Conservation (phyloP, 148 eudicot genomes). For the Limonium bicolor region DNA sequence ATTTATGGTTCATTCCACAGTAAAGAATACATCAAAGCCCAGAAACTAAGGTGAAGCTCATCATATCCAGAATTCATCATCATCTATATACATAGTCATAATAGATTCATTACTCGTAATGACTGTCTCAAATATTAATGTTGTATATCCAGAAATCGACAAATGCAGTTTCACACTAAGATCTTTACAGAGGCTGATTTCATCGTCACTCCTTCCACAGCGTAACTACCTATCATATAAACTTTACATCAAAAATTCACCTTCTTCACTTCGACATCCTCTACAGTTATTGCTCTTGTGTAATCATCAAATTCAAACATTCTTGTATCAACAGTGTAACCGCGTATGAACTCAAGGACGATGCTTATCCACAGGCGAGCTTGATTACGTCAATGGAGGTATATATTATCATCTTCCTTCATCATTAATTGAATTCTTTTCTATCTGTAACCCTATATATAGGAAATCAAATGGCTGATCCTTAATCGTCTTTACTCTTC, state of each 20-base stretch:
- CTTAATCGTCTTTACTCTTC: too few relatives aligned
- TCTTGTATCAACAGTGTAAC: slow-evolving; percentile 48
- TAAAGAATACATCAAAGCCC: slow-evolving; percentile 86
- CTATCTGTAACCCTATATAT: not conserved
- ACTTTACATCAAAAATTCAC: too few relatives aligned
- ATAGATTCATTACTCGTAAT: too few relatives aligned
- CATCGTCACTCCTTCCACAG: slow-evolving; percentile 79
- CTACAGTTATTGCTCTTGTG: too few relatives aligned
- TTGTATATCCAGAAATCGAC: slow-evolving; percentile 56
- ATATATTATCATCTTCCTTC: not conserved
- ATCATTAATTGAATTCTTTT: not conserved
- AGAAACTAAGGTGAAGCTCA: slow-evolving; percentile 68
- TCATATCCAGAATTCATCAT: not conserved
- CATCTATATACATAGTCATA: too few relatives aligned
- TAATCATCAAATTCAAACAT: too few relatives aligned
- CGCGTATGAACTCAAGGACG: slow-evolving; percentile 52
- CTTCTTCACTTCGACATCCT: too few relatives aligned
- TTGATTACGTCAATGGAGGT: slow-evolving; percentile 94
- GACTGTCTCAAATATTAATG: too few relatives aligned
- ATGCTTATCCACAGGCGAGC: slow-evolving; percentile 64
- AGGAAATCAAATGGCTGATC: not conserved
- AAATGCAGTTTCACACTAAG: slow-evolving; percentile 49
- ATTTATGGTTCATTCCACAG: slow-evolving; percentile 59
- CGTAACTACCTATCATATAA: slow-evolving; percentile 22
- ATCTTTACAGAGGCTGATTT: slow-evolving; percentile 67